These are phyloP conservation scores for Apophysomyces elegans DNA, from an alignment of 371 early-diverging fungal species.

Conservation along the genomic window DNA sequence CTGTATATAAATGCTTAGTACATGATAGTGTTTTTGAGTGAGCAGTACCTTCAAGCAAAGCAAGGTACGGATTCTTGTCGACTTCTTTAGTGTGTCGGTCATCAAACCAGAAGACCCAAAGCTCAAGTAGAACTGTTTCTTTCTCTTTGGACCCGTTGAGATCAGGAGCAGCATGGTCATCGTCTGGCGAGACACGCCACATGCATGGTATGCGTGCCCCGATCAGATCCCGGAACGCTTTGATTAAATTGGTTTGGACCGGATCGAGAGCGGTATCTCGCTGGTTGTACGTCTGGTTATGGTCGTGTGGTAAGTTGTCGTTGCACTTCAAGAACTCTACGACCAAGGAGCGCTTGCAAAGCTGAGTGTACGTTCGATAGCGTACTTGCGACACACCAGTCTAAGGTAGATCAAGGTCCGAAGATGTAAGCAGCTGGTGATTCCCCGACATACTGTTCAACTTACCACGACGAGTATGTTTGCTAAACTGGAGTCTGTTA, in stretches of 20 bases:
- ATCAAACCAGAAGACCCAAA: constrained; percentile 60
- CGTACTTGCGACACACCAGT: constrained; percentile 54
- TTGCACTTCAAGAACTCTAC: constrained; percentile 23
- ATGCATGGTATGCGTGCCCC: constrained; percentile 36
- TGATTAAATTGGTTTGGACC: constrained; percentile 27
- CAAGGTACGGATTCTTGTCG: constrained; percentile 34
- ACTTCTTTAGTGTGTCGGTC: constrained; percentile 50
- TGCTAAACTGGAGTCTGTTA: constrained; percentile 55
- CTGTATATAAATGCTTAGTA: constrained; percentile 19
- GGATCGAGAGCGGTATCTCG: constrained; percentile 12
- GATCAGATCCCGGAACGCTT: constrained; percentile 34
- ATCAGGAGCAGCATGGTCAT: constrained; percentile 12
- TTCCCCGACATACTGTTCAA: not conserved
- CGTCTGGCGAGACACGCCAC: constrained; percentile 31
- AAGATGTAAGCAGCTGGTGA: not conserved
- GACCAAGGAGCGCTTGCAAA: constrained; percentile 27
- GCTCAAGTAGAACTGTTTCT: constrained; percentile 22
- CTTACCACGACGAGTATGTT: constrained; percentile 58
- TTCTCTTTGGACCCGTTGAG: constrained; percentile 17
- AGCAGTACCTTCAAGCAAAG: constrained; percentile 40
- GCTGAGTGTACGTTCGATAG: constrained; percentile 47
- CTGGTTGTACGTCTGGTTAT: constrained; percentile 3
- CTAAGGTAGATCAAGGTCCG: constrained; percentile 23
- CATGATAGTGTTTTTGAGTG: not conserved
- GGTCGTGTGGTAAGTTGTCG: not conserved